A percentile compares a stretch with the other conserved stretches of the same genome.
These are phyloP conservation scores for Blastobotrys arbuscula DNA, from an alignment of 1,139 yeast genomes.

Conservation along the genomic window DNA sequence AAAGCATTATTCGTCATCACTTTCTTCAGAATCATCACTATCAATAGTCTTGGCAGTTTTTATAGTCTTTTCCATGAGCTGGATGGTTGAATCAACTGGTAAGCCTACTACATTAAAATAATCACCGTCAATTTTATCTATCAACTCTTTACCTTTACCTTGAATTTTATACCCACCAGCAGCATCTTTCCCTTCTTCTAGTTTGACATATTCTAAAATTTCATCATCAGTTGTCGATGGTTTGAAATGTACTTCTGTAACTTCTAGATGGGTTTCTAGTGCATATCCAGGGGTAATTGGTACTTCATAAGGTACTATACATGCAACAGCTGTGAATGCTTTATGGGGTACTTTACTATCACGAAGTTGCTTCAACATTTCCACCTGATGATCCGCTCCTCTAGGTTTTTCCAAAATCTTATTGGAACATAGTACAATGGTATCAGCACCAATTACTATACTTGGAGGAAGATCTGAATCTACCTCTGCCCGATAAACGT, in stretches of 20 bases:
- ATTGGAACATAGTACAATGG: constrained; percentile 62
- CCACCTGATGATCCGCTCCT: constrained; percentile 46
- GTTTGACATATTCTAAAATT: constrained; percentile 54
- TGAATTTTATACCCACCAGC: constrained; percentile 95
- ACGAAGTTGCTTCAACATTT: constrained; percentile 40
- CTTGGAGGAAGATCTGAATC: constrained; percentile 36
- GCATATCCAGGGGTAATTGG: constrained; percentile 39
- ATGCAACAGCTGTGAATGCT: constrained; percentile 66
- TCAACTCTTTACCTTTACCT: constrained; percentile 51
- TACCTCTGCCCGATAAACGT: constrained; percentile 47
- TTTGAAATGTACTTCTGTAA: constrained; percentile 47
- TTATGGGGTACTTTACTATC: constrained; percentile 42
- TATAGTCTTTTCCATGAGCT: constrained; percentile 37
- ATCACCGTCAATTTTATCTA: constrained; percentile 67
- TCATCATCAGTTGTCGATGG: constrained; percentile 45
- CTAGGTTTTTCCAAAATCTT: constrained; percentile 73
- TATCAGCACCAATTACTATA: constrained; percentile 73
- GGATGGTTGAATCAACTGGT: constrained; percentile 59
- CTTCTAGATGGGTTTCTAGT: constrained; percentile 38
- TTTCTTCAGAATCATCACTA: constrained; percentile 15
- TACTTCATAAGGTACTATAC: constrained; percentile 41
- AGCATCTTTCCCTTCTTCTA: constrained; percentile 71
- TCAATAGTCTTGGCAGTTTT: constrained; percentile 21
- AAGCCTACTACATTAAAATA: constrained; percentile 85
- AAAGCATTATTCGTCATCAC: constrained; percentile 12